Evolutionary conservation across 345 rosid genomes (phyloP).

Genomic region (Hibiscus syriacus): DNA sequence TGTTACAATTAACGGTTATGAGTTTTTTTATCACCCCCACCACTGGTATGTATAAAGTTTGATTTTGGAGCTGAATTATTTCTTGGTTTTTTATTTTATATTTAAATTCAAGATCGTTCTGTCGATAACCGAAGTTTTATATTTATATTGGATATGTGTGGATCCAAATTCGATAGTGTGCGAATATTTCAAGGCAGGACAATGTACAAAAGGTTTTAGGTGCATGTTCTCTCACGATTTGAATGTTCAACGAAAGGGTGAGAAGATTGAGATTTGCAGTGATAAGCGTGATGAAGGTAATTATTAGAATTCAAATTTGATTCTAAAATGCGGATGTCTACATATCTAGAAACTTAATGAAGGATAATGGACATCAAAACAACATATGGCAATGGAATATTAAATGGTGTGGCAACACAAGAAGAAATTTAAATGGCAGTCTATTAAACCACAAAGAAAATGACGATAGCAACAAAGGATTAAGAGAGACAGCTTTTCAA

Average conservation of each 20-base stretch:
- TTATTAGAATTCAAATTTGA: too few relatives aligned
- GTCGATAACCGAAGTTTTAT: constrained; percentile 1
- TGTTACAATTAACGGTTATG: too few relatives aligned
- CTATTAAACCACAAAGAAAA: too few relatives aligned
- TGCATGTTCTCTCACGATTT: constrained; percentile 95
- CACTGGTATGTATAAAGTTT: constrained; percentile 37
- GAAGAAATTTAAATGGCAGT: too few relatives aligned
- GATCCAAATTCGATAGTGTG: constrained; percentile 93
- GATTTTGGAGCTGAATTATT: not conserved
- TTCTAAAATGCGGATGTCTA: too few relatives aligned
- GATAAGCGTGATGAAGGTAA: constrained; percentile 91
- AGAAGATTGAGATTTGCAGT: constrained; percentile 81
- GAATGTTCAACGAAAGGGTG: constrained; percentile 96
- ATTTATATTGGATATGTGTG: constrained; percentile 61
- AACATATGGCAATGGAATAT: too few relatives aligned
- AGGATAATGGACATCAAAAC: too few relatives aligned
- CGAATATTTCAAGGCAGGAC: constrained; percentile 86
- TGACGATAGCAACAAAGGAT: too few relatives aligned
- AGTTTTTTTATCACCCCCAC: too few relatives aligned
- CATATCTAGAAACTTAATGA: too few relatives aligned
- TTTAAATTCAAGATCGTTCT: not conserved
- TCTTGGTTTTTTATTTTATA: not conserved
- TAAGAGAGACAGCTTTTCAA: too few relatives aligned
- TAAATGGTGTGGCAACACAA: too few relatives aligned
- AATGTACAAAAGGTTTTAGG: constrained; percentile 81